Evolutionary conservation across 2,329 filamentous ascomycete genomes (phyloP).

Genomic region (Aureobasidium subglaciale): DNA sequence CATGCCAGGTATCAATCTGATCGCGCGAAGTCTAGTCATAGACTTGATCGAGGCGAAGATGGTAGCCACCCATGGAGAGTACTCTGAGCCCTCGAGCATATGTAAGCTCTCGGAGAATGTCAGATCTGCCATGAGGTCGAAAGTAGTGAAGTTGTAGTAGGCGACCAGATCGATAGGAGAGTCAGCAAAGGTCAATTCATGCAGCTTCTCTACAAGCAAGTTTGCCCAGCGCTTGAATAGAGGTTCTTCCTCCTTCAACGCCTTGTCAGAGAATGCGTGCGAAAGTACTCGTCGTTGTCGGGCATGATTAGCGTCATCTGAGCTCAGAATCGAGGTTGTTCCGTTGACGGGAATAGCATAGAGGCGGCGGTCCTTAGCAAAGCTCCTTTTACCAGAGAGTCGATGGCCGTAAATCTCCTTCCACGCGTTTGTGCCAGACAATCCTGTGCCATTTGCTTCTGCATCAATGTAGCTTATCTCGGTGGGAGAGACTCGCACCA

Average conservation of each 20-base stretch:
- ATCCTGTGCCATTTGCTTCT: slow-evolving; percentile 18
- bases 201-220: slow-evolving; percentile 33
- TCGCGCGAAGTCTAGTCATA: slow-evolving; percentile 12
- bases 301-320: slow-evolving; percentile 33
- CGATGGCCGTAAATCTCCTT: slow-evolving; percentile 31
- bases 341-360: slow-evolving; percentile 18
- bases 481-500: slow-evolving; percentile 42
- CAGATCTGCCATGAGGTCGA: slow-evolving; percentile 22
- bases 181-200: slow-evolving; percentile 29
- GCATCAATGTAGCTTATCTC: slow-evolving; percentile 40
- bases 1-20: slow-evolving; percentile 12
- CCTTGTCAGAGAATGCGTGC: slow-evolving; percentile 36
- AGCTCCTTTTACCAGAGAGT: slow-evolving; percentile 16
- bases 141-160: slow-evolving; percentile 27
- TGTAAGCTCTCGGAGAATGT: slow-evolving; percentile 29
- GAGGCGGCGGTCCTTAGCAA: slow-evolving; percentile 23
- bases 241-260: slow-evolving; percentile 33
- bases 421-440: slow-evolving; percentile 28
- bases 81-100: slow-evolving; percentile 23
- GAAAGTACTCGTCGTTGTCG: slow-evolving; percentile 33
- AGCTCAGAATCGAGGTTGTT: slow-evolving; percentile 16
- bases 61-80: slow-evolving; percentile 18
- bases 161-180: slow-evolving; percentile 23
- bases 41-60: slow-evolving; percentile 17
- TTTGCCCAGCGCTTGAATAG: slow-evolving; percentile 36